phyloP scores from a whole-genome alignment of 257 asterid genomes.

The Rehmannia glutinosa region DNA sequence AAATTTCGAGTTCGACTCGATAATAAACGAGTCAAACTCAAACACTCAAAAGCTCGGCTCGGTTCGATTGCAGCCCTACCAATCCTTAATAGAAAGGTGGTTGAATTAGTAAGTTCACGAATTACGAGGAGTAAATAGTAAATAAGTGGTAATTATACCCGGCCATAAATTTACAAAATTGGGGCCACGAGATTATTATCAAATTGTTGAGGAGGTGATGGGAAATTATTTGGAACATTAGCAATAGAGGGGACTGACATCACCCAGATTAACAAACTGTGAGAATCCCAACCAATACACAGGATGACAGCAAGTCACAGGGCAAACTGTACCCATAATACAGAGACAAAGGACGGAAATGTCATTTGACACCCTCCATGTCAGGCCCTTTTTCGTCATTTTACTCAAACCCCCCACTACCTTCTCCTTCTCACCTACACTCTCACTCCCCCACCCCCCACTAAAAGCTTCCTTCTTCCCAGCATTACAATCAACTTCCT shows the following conservation, averaged over 20 bases:
- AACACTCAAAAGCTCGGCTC: no score
- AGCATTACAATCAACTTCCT: constrained; percentile 5
- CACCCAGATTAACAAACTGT: not conserved
- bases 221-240: not conserved
- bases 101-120: not conserved
- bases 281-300: constrained; percentile 9
- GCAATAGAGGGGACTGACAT: constrained; percentile 6
- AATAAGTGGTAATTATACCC: not conserved
- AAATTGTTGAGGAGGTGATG: not conserved
- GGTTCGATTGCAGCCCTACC: no score
- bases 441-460: constrained; percentile 19
- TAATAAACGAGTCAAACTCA: no score
- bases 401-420: constrained; percentile 9
- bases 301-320: constrained; percentile 25
- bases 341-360: constrained; percentile 17
- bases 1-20: no score
- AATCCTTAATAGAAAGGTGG: no score
- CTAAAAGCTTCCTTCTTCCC: constrained; percentile 10
- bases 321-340: not conserved
- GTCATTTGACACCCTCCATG: constrained; percentile 8
- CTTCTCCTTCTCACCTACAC: constrained; percentile 24
- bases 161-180: not conserved
- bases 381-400: constrained; percentile 36
- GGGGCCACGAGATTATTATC: not conserved
- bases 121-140: not conserved